Conservation (phyloP, 2,329 filamentous ascomycete genomes). For the Penicillium sp. region DNA sequence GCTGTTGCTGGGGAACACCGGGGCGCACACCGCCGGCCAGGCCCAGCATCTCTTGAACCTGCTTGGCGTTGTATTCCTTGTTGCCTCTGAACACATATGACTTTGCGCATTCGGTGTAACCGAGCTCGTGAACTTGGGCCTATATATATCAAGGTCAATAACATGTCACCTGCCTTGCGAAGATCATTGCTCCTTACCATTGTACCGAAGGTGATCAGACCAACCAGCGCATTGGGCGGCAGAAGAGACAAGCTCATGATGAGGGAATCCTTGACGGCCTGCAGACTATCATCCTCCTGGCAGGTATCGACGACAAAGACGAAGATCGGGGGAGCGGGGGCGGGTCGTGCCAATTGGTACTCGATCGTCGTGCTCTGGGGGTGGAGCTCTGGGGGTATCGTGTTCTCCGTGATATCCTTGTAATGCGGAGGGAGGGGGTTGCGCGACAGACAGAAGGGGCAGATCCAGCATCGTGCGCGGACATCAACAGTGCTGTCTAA, state of each 20-base stretch:
- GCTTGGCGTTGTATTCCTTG: conserved; percentile 97
- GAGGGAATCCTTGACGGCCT: conserved; percentile 66
- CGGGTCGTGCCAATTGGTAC: conserved; percentile 62
- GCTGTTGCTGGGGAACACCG: conserved; percentile 59
- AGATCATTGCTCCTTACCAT: conserved; percentile 64
- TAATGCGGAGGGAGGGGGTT: conserved; percentile 66
- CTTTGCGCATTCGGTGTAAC: conserved; percentile 96
- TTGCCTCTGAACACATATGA: conserved; percentile 97
- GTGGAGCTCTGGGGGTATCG: conserved; percentile 66
- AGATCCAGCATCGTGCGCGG: conserved; percentile 67
- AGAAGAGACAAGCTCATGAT: conserved; percentile 66
- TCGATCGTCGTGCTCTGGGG: conserved; percentile 66
- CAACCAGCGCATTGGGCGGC: conserved; percentile 63
- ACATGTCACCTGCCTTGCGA: conserved; percentile 4
- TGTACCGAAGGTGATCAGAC: conserved; percentile 72
- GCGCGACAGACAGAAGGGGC: conserved; percentile 66
- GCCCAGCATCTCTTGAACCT: conserved; percentile 99
- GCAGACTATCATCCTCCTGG: conserved; percentile 66
- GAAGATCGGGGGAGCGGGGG: conserved; percentile 66
- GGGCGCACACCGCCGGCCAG: conserved; percentile 71
- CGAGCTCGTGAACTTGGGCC: conserved; percentile 96
- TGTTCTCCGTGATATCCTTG: conserved; percentile 66
- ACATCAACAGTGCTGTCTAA: conserved; percentile 60
- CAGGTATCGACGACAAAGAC: conserved; percentile 68
- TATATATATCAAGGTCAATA: conserved; percentile 36